These are phyloP conservation scores for Brassica nigra DNA, from an alignment of 345 rosid genomes.

Conservation along the genomic window DNA sequence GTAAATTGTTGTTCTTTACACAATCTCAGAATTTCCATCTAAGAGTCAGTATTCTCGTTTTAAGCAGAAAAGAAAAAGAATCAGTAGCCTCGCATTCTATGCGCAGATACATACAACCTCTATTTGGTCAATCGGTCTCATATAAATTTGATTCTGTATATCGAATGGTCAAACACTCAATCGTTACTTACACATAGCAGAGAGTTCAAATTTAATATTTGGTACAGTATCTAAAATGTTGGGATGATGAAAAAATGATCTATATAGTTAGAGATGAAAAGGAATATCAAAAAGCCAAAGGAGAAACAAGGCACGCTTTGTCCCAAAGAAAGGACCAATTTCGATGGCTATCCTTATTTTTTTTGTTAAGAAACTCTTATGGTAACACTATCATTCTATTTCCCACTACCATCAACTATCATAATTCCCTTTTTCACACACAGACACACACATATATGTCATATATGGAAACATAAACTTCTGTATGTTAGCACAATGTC, in stretches of 20 bases:
- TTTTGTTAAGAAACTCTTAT: conserved; percentile 34
- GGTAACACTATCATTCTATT: conserved; percentile 42
- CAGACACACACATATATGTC: neutral
- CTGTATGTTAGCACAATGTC: neutral
- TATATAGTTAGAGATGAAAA: conserved; percentile 19
- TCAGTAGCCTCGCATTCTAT: neutral
- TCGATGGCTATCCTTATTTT: conserved; percentile 21
- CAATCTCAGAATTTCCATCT: neutral
- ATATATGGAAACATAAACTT: neutral
- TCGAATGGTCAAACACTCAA: conserved; percentile 6
- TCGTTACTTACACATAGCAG: neutral
- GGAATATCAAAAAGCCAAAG: conserved; percentile 19
- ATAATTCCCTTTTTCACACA: conserved; percentile 35
- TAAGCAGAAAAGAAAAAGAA: neutral
- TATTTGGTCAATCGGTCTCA: neutral
- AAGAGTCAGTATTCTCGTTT: neutral
- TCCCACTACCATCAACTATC: conserved; percentile 43
- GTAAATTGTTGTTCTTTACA: neutral
- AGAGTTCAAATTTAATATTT: neutral
- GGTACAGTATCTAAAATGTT: neutral
- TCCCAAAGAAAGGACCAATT: conserved; percentile 45
- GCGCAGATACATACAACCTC: neutral
- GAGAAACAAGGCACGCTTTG: conserved; percentile 41
- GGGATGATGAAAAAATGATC: conserved; percentile 7
- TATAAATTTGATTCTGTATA: neutral